These are phyloP conservation scores for Cyclotella baltica DNA, from an alignment of 108 stramenopile genomes.

Conservation along the genomic window DNA sequence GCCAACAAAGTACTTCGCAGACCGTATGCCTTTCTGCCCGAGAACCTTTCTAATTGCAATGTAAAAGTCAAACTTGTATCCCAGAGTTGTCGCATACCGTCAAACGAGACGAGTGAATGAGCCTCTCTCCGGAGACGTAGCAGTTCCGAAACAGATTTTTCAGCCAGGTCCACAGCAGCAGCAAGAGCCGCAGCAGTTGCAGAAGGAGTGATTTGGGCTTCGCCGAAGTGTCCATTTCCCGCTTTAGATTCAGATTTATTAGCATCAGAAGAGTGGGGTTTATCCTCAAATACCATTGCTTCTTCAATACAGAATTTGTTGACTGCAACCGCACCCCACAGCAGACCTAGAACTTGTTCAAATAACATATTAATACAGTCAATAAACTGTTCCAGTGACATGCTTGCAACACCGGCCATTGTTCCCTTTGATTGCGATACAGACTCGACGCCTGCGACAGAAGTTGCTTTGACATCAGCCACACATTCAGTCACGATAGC, in stretches of 20 bases:
- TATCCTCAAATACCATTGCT: slow-evolving; percentile 55
- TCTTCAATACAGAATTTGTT: slow-evolving; percentile 64
- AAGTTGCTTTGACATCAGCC: slow-evolving; percentile 50
- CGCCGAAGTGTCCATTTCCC: slow-evolving; percentile 10
- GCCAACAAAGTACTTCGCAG: slow-evolving; percentile 89
- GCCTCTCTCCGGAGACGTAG: slow-evolving; percentile 86
- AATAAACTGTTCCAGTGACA: slow-evolving; percentile 83
- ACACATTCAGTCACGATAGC: slow-evolving; percentile 91
- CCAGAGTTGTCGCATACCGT: slow-evolving; percentile 91
- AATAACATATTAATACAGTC: slow-evolving; percentile 88
- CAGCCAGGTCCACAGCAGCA: slow-evolving; percentile 75
- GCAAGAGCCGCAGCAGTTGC: slow-evolving; percentile 71
- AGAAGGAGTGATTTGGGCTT: slow-evolving; percentile 47
- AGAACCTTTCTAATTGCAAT: slow-evolving; percentile 71
- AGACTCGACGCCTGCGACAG: slow-evolving; percentile 17
- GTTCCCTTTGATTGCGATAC: slow-evolving; percentile 22
- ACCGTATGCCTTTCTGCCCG: slow-evolving; percentile 81
- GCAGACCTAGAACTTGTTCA: slow-evolving; percentile 78
- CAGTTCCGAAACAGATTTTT: slow-evolving; percentile 85
- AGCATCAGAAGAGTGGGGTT: slow-evolving; percentile 6
- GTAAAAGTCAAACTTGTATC: slow-evolving; percentile 81
- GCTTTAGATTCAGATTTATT: neutral
- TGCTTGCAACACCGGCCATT: slow-evolving; percentile 71
- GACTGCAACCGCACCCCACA: slow-evolving; percentile 71
- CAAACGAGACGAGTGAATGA: slow-evolving; percentile 77